A percentile compares a stretch with the other conserved stretches of the same genome.
Evolutionary conservation across 371 early-diverging fungal genomes (phyloP).

Genomic region (Mortierella polycephala): DNA sequence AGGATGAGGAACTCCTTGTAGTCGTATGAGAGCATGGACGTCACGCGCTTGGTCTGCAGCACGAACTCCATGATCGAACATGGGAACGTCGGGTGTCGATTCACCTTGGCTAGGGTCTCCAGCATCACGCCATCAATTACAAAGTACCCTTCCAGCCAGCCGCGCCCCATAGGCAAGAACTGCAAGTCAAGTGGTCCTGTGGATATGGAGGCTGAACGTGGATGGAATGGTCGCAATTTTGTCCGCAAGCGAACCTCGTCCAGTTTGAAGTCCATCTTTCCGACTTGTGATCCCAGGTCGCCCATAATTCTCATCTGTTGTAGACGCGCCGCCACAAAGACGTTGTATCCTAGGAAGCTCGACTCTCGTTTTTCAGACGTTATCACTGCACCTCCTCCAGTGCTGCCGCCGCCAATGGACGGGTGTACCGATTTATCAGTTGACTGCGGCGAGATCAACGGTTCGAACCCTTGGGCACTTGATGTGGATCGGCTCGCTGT

Average conservation of each 20-base stretch:
- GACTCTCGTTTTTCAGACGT: conserved; percentile 56
- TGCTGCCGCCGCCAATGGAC: neutral
- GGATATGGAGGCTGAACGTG: conserved; percentile 56
- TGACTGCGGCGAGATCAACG: conserved; percentile 2
- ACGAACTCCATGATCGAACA: conserved; percentile 46
- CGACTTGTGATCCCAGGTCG: conserved; percentile 84
- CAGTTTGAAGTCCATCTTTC: conserved; percentile 66
- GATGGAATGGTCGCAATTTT: conserved; percentile 59
- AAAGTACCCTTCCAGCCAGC: conserved; percentile 50
- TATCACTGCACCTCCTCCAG: conserved; percentile 9
- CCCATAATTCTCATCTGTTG: conserved; percentile 65
- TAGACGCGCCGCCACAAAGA: conserved; percentile 63
- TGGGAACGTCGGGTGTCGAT: conserved; percentile 34
- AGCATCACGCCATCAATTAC: conserved; percentile 35
- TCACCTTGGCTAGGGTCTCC: conserved; percentile 41
- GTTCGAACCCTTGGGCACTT: conserved; percentile 35
- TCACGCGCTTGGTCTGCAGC: conserved; percentile 36
- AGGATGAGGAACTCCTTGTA: conserved; percentile 43
- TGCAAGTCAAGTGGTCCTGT: conserved; percentile 57
- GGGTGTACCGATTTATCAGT: neutral
- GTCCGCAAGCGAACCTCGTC: conserved; percentile 59
- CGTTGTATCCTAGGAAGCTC: conserved; percentile 53
- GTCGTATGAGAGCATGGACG: conserved; percentile 52
- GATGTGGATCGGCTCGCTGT: conserved; percentile 36
- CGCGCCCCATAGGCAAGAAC: conserved; percentile 40